phyloP scores from a whole-genome alignment of 75 land plant genomes.

The Gnetum montanum region DNA sequence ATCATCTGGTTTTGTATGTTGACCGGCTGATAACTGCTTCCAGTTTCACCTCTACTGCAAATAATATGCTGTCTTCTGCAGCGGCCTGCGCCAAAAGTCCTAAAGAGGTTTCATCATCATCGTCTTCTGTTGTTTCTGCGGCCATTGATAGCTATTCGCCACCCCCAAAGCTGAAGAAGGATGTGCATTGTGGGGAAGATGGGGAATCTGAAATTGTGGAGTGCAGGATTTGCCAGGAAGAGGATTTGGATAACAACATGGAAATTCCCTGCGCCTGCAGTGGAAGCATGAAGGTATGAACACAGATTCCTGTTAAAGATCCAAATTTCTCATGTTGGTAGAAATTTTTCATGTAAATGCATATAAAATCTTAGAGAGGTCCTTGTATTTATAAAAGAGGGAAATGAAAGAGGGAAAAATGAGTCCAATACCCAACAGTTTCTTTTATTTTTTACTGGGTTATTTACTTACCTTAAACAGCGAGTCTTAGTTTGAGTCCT shows the following conservation, averaged over 20 bases:
- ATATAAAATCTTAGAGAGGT: not conserved
- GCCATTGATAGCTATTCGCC: not conserved
- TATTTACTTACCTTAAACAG: no score
- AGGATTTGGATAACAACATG: slow-evolving; percentile 41
- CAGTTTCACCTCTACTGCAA: slow-evolving; percentile 13
- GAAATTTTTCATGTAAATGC: not conserved
- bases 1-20: slow-evolving; percentile 44
- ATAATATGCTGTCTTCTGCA: not conserved
- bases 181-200: slow-evolving; percentile 1
- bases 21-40: slow-evolving; percentile 35
- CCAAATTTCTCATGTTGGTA: not conserved
- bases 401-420: no score
- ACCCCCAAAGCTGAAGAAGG: no score
- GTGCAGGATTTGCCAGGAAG: slow-evolving; percentile 83
- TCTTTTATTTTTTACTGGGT: no score
- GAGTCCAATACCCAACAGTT: no score
- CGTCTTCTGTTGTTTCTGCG: not conserved
- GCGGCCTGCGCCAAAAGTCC: no score
- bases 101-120: not conserved
- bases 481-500: no score
- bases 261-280: slow-evolving; percentile 76
- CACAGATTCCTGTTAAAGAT: no score
- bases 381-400: no score
- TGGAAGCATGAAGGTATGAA: slow-evolving; percentile 65
- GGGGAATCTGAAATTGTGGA: slow-evolving; percentile 21